phyloP scores from a whole-genome alignment of 148 eudicot genomes.

The Gaultheria prostrata region DNA sequence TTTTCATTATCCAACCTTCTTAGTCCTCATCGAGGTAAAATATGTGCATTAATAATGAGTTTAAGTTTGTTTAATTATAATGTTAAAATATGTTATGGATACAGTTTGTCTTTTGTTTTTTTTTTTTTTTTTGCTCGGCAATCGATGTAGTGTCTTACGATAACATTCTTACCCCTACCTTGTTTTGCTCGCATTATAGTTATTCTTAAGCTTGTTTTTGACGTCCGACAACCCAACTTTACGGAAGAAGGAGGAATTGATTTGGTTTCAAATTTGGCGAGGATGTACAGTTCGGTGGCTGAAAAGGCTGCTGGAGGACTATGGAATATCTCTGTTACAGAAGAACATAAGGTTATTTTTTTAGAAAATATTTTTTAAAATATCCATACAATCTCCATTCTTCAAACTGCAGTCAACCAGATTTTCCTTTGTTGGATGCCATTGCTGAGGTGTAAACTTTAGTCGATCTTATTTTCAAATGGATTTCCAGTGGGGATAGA shows the following conservation, averaged over 20 bases:
- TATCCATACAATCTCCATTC: background rate
- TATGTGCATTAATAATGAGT: background rate
- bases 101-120: no score
- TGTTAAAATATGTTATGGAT: background rate
- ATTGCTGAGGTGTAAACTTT: conserved; percentile 84
- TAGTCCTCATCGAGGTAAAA: background rate
- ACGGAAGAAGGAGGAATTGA: conserved; percentile 91
- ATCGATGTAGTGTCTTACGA: background rate
- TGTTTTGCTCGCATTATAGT: background rate
- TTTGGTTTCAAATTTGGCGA: conserved; percentile 73
- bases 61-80: background rate
- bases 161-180: background rate
- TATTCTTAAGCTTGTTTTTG: background rate
- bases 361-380: background rate
- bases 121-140: no score
- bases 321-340: conserved; percentile 93
- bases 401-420: background rate
- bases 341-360: conserved; percentile 84
- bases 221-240: background rate
- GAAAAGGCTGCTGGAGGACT: conserved; percentile 98
- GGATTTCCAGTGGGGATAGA: conserved; percentile 61
- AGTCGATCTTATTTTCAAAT: conserved; percentile 83
- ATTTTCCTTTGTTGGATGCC: conserved; percentile 52
- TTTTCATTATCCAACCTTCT: background rate
- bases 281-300: conserved; percentile 82